These are phyloP conservation scores for Plenodomus tracheiphilus DNA, from an alignment of 2,329 filamentous ascomycete species.

Conservation along the genomic window DNA sequence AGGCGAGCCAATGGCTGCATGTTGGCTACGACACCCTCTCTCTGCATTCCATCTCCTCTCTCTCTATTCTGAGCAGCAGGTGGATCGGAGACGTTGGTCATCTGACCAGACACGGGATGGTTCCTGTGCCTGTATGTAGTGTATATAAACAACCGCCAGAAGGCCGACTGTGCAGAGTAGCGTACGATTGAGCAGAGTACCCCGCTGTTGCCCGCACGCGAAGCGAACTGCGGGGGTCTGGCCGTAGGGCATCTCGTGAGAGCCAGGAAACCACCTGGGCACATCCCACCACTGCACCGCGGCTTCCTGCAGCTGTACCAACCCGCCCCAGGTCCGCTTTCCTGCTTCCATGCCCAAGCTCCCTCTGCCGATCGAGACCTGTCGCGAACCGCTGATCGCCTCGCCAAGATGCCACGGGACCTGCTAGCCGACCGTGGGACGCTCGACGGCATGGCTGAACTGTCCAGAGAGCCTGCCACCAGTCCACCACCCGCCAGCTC, in stretches of 20 bases:
- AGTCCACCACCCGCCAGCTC: conserved; percentile 17
- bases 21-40: neutral
- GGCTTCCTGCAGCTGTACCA: conserved; percentile 7
- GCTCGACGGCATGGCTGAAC: conserved; percentile 41
- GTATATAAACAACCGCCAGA: neutral
- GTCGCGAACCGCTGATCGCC: conserved; percentile 5
- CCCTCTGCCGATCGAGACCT: neutral
- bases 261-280: conserved; percentile 17
- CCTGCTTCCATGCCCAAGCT: conserved; percentile 7
- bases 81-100: neutral
- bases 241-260: conserved; percentile 19
- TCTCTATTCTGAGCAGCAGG: too few relatives aligned
- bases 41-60: too few relatives aligned
- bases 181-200: too few relatives aligned
- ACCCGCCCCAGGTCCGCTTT: neutral
- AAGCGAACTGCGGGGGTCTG: neutral
- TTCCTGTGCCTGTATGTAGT: too few relatives aligned
- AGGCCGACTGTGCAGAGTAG: too few relatives aligned
- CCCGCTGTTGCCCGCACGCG: conserved; percentile 3
- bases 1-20: neutral
- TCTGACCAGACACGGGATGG: neutral
- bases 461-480: conserved; percentile 37
- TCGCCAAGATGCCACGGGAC: conserved; percentile 49
- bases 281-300: conserved; percentile 9
- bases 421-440: conserved; percentile 43